Evolutionary conservation across 2,329 filamentous ascomycete species (phyloP).

Genomic region (Colletotrichum euphorbiae): DNA sequence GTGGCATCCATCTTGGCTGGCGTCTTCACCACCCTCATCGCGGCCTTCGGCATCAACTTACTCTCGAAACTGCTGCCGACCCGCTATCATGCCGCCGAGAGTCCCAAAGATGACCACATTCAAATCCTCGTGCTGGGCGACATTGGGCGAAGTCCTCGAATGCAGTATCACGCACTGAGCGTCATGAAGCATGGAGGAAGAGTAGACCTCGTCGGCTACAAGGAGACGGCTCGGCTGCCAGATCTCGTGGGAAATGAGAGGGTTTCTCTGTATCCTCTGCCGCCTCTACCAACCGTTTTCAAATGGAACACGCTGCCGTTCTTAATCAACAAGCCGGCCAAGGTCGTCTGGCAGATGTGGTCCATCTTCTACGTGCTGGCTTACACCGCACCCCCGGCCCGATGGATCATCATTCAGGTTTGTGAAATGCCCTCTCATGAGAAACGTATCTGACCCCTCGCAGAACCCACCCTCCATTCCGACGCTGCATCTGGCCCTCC

Average conservation of each 20-base stretch:
- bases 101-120: conserved; percentile 59
- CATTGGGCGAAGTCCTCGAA: conserved; percentile 93
- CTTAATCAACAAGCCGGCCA: conserved; percentile 81
- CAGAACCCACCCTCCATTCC: conserved; percentile 96
- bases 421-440: conserved; percentile 32
- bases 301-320: conserved; percentile 80
- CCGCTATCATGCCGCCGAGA: conserved; percentile 50
- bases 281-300: conserved; percentile 73
- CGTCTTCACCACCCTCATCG: conserved; percentile 29
- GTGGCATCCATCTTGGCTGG: conserved; percentile 33
- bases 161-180: conserved; percentile 98
- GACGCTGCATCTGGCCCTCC: conserved; percentile 79
- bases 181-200: conserved; percentile 83
- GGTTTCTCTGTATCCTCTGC: conserved; percentile 78
- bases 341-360: conserved; percentile 85
- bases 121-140: conserved; percentile 95
- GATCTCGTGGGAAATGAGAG: conserved; percentile 76
- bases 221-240: conserved; percentile 86
- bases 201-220: conserved; percentile 90
- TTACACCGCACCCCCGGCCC: conserved; percentile 78
- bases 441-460: conserved; percentile 12
- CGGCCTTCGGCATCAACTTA: conserved; percentile 30
- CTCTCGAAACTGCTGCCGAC: conserved; percentile 48
- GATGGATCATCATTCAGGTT: conserved; percentile 88
- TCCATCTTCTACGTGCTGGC: conserved; percentile 78